Evolutionary conservation across 768 basidiomycete species (phyloP), one percentile per base, ranked within the genome.

Genomic region (Hygrocybe coccinea): DNA sequence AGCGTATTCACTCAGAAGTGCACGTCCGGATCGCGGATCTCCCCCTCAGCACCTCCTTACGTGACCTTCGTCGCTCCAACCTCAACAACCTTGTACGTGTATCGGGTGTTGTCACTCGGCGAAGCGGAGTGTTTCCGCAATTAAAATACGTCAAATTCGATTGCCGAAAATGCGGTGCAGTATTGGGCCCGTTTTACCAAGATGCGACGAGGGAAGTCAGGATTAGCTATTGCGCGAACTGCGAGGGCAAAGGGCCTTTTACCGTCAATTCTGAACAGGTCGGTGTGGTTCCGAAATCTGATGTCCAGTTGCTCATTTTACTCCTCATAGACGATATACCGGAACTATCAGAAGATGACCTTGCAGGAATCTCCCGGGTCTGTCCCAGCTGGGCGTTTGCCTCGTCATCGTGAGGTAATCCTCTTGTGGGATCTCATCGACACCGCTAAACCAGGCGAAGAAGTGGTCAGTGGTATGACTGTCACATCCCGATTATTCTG

Each of bases 81-180:
- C 79, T 98, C 48, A 97, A 98, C 75, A 93, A 90, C 60, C 86
- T 99, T 41, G 94, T 99, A 33, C 88, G 97, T 36, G 89, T 99
- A 6, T 84, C 87, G 7, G 97, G 97, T 11, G 97, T 99, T 15
- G 97, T 99, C 44, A 99, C 97, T 1, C 78, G 97, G 56, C 81
- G 97, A 37, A 92, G 86, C 8, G 95, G 97, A 9, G 95, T 99
- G 9, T 98, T 98, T 72, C 97, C 97, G n/a, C 97, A 99, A 70
- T 76, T 99, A 57, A 98, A 99, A 74, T 97, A 97, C 65, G 95
- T 99, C 70, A 98, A 97, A 69, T 99, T 99, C 64, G 93, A 98
- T 69, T 99, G 97, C 71, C 81, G 81, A 54, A 97, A 95, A 69
- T 99, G 97, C 63, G 87, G 89, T 15, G 89, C 86, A n/a, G 84